A percentile compares a stretch with the other conserved stretches of the same genome.
phyloP scores from a whole-genome alignment of 805 yeast genomes.

The Pichia cephalocereana region DNA sequence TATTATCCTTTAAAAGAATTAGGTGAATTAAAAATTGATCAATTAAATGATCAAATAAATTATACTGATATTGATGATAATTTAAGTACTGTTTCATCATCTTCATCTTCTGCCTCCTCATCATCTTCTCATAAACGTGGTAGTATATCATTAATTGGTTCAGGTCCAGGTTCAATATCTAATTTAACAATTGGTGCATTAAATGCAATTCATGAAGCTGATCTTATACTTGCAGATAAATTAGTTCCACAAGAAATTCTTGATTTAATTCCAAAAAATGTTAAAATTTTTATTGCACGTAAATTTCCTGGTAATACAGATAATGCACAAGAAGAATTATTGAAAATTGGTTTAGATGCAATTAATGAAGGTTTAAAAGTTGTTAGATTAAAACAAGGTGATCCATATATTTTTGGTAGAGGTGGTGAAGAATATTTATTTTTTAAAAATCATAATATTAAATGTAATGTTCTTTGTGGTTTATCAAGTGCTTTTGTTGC shows the following conservation, averaged over 20 bases:
- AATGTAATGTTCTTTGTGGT: slow-evolving; percentile 76
- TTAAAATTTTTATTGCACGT: slow-evolving; percentile 76
- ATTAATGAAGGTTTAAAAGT: slow-evolving; percentile 62
- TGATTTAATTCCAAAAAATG: slow-evolving; percentile 66
- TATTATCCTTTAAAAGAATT: slow-evolving; percentile 71
- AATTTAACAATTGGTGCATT: slow-evolving; percentile 80
- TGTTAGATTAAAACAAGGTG: slow-evolving; percentile 90
- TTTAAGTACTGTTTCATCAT: neutral
- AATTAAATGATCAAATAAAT: slow-evolving; percentile 32
- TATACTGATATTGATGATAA: neutral
- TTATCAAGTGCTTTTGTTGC: slow-evolving; percentile 85
- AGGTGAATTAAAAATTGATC: slow-evolving; percentile 49
- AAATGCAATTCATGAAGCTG: slow-evolving; percentile 72
- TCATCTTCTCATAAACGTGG: slow-evolving; percentile 30
- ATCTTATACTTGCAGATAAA: slow-evolving; percentile 80
- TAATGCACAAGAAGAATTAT: slow-evolving; percentile 77
- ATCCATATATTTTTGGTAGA: slow-evolving; percentile 92
- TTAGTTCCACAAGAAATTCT: slow-evolving; percentile 84
- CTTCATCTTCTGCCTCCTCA: too few species aligned
- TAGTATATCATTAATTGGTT: slow-evolving; percentile 72
- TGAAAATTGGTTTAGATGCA: slow-evolving; percentile 61
- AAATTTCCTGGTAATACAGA: slow-evolving; percentile 98
- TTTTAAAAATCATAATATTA: slow-evolving; percentile 58
- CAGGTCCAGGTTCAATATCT: slow-evolving; percentile 88
- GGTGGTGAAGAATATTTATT: slow-evolving; percentile 87